Evolutionary conservation across 306 rosid genomes (phyloP), one percentile per base, ranked within the genome.

Genomic region (Trifolium pratense): DNA sequence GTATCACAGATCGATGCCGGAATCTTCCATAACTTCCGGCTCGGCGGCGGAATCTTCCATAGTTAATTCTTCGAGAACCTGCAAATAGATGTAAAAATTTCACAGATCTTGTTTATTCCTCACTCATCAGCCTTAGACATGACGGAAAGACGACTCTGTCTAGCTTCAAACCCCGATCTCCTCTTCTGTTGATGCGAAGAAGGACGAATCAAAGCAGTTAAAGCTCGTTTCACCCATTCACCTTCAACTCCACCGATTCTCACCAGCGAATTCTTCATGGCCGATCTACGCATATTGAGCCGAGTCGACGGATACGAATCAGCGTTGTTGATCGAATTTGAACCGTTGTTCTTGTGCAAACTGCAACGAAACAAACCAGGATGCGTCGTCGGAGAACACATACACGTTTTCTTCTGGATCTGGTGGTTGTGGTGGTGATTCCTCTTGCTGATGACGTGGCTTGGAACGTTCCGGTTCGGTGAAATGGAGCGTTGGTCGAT

Each of bases 231-330:
- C 32, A 95, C 97, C 97, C 92, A 86, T 79, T 95, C 99, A 0
- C 99, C 99, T 46, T 95, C 99, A 1, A 95, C 99, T 0, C 97
- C 89, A 29, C 97, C 91, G 68, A 95, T 95, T 20, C 99, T 81
- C 0, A 95, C 97, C 25, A 95, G 63, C 36, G 99, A 95, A 70
- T 95, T 95, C 75, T 85, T 92, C 99, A 95, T 95, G 3, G 99
- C 99, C 13, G 99, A 95, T 81, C 96, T 88, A 20, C 90, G 92
- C 99, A 91, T 95, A 59, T 95, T 91, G 10, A 90, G 82, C 8
- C 96, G 83, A 12, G 68, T 81, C 0, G 92, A 71, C 1, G 96
- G 95, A 45, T 51, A 88, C 21, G 95, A 70, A 14, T 73, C 85
- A 0, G 77, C 34, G 36, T 40, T 56, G 34, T 45, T 51, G 49